Evolutionary conservation across 1,139 yeast species (phyloP).

Genomic region (Trichomonascaceae sp.): DNA sequence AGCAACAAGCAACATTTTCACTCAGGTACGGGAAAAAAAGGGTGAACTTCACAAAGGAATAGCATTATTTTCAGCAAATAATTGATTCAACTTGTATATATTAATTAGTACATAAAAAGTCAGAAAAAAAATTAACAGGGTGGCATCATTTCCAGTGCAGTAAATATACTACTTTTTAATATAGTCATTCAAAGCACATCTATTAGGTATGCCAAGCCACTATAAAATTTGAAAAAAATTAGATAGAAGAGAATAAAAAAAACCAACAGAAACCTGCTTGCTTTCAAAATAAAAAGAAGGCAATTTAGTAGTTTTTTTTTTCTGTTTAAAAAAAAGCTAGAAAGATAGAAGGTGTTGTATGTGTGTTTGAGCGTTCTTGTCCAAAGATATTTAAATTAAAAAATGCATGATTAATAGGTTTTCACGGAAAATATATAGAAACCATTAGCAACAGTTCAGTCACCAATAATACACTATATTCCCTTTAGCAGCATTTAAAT

Average conservation of each 20-base stretch:
- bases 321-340: neutral
- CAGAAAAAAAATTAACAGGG: neutral
- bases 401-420: conserved; percentile 6
- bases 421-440: neutral
- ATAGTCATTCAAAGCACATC: neutral
- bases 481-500: neutral
- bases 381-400: conserved; percentile 1
- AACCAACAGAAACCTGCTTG: neutral
- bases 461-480: neutral
- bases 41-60: neutral
- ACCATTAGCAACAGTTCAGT: too few species aligned
- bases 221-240: neutral
- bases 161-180: too few species aligned
- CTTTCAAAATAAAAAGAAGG: neutral
- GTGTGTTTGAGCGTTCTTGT: neutral
- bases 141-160: neutral
- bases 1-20: neutral
- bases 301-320: neutral
- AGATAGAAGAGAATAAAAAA: neutral
- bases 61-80: neutral
- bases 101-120: neutral
- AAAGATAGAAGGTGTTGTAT: neutral
- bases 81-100: neutral
- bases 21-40: neutral
- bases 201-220: neutral